Evolutionary conservation across 495 filamentous ascomycete species (phyloP).

Genomic region (Stereocaulon alpinum): DNA sequence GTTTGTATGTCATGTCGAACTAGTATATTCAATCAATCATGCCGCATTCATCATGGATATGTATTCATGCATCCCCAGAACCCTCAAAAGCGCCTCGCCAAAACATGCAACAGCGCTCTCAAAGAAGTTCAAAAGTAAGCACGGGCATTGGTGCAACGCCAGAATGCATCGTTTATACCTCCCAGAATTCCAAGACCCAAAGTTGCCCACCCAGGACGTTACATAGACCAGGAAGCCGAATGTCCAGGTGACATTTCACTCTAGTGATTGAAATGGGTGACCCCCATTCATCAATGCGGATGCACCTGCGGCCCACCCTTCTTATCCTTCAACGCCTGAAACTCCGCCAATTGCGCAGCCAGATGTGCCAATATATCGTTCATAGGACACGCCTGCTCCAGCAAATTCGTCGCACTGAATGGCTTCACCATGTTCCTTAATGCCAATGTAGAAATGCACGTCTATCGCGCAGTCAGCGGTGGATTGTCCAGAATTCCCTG

Average conservation of each 20-base stretch:
- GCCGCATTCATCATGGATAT: background rate
- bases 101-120: background rate
- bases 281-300: background rate
- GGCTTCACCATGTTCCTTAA: constrained; percentile 54
- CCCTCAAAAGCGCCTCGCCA: background rate
- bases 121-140: background rate
- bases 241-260: background rate
- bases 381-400: constrained; percentile 45
- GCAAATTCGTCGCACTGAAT: constrained; percentile 36
- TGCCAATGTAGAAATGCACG: constrained; percentile 54
- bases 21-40: background rate
- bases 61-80: background rate
- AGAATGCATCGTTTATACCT: background rate
- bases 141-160: background rate
- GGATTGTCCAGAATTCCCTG: background rate
- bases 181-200: background rate
- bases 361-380: constrained; percentile 39
- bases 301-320: background rate
- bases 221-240: background rate
- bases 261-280: background rate
- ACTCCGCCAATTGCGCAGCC: constrained; percentile 40
- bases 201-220: background rate
- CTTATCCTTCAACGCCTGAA: constrained; percentile 39
- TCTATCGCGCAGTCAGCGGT: constrained; percentile 30
- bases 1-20: background rate